phyloP scores from a whole-genome alignment of 345 rosid species.

The Lumnitzera littorea region DNA sequence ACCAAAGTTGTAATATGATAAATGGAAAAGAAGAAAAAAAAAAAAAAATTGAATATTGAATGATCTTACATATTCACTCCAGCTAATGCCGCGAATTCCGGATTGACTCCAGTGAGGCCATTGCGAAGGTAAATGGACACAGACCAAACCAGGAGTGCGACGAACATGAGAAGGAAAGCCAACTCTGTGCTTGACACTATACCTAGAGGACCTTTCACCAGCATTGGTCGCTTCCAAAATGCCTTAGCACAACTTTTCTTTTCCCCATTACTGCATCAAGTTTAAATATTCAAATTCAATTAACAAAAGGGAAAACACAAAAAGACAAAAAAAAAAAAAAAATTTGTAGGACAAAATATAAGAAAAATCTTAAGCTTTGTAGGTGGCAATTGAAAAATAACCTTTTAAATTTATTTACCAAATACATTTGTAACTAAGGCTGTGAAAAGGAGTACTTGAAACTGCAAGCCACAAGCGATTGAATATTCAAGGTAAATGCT shows the following conservation, averaged over 20 bases:
- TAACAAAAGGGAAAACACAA: background rate
- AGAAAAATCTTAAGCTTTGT: no score
- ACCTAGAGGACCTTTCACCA: conserved; percentile 79
- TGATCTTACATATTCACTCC: conserved; percentile 41
- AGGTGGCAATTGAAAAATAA: no score
- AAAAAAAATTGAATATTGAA: background rate
- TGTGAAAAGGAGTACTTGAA: no score
- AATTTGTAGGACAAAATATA: no score
- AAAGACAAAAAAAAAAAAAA: background rate
- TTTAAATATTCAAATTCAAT: no score
- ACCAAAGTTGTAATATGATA: no score
- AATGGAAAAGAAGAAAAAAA: no score
- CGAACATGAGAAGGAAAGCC: conserved; percentile 54
- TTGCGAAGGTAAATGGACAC: conserved; percentile 35
- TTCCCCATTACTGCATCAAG: conserved; percentile 12
- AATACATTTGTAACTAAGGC: no score
- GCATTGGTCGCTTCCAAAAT: conserved; percentile 44
- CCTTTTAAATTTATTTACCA: no score
- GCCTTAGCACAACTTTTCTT: background rate
- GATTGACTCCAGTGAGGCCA: conserved; percentile 32
- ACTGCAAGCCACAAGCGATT: no score
- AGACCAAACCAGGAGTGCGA: conserved; percentile 63
- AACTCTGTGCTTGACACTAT: conserved; percentile 63
- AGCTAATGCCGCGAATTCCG: conserved; percentile 19
- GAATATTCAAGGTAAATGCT: no score